phyloP scores from a whole-genome alignment of 139 green algal genomes.

The Chlorella sp. region DNA sequence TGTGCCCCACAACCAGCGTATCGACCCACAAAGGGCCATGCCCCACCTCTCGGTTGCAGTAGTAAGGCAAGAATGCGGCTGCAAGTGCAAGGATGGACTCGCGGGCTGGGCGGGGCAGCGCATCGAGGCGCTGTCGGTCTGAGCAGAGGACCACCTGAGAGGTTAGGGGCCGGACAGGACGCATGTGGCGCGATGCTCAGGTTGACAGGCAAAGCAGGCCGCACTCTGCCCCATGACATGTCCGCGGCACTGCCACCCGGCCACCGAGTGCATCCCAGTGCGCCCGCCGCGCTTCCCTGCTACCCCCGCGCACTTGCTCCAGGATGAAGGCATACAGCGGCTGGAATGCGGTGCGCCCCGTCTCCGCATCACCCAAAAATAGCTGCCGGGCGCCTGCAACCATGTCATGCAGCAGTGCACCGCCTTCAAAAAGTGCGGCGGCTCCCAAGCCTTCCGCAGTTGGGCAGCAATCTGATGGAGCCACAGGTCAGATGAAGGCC shows the following conservation, averaged over 20 bases:
- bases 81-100: constrained; percentile 55
- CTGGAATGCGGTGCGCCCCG: constrained; percentile 58
- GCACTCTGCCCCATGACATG: too few species aligned
- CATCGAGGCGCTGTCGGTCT: constrained; percentile 38
- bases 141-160: constrained; percentile 39
- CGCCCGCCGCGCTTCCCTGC: not conserved
- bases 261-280: too few species aligned
- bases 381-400: constrained; percentile 74
- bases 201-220: too few species aligned
- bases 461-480: not conserved
- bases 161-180: not conserved
- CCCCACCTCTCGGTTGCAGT: constrained; percentile 39
- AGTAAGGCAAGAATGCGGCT: constrained; percentile 77
- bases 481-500: too few species aligned
- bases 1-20: too few species aligned
- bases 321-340: constrained; percentile 70
- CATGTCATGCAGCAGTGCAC: not conserved
- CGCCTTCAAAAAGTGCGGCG: not conserved
- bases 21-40: too few species aligned
- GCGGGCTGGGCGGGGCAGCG: constrained; percentile 52
- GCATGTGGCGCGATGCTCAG: too few species aligned
- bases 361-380: constrained; percentile 81
- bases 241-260: too few species aligned
- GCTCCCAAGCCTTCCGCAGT: not conserved
- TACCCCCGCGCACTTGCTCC: not conserved